Base-by-base conservation (phyloP, 2,329 filamentous ascomycete species). In the Clathrospora elynae region DNA sequence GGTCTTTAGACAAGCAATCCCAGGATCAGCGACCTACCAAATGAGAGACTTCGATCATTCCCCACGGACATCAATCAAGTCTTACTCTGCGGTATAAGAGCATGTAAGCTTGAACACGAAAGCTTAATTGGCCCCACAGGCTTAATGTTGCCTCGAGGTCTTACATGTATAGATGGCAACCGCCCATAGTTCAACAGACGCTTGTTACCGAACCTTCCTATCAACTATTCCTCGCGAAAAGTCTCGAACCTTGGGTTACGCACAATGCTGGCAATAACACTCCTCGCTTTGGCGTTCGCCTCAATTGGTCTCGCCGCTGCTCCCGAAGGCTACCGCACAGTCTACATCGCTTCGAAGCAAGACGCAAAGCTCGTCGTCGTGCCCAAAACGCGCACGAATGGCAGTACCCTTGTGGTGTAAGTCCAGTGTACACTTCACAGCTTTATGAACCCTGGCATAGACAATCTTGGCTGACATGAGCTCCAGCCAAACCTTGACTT, bases 331-430 rank as follows among this genome's bases (percentile, higher is more conserved):
- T 64, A 66, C 33, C 61, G 61, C 24, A 53, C 44, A 14, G 61
- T 65, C 18, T 65, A 62, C 48, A 59, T 66, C 14, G 61, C 59
- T 3, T 65, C 61, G 1, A 52, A 54, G 26, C 60, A 62, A 34
- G 61, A 66, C 41, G 35, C 49, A 5, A 63, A 59, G 40, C 64
- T 52, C 30, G 59, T 62, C 16, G 49, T 66, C 2, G 60, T 63
- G 5, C 62, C 64, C 2, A 65, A 63, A 22, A 28, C 49, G 1
- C 40, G 51, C 8, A 55, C 51, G 2, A 46, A 35, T 20, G 60
- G 59, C 5, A 49, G 42, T 29, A 57, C 55, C 1, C 41, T 61
- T 6, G 61, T 66, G 5, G 61, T 66, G 64, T 66, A 45, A 16
- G 59, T 43, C 9, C 30, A n/a, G n/a, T 3, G 10, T 13, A 5